Conservation (phyloP, 2,329 filamentous ascomycete genomes). For the Thielaviopsis euricoi region DNA sequence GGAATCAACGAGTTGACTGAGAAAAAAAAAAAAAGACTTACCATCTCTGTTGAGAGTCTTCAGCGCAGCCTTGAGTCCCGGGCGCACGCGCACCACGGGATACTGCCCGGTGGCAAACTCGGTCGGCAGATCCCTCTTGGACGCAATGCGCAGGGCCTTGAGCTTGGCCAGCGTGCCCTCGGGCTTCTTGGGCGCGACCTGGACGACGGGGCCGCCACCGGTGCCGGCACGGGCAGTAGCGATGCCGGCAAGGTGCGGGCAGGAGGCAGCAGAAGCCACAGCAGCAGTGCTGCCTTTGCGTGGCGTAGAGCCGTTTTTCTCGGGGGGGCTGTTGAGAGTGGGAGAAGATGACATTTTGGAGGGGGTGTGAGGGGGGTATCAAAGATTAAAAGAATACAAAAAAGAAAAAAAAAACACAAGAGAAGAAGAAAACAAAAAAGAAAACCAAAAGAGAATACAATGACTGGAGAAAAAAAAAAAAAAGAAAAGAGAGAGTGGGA, state of each 20-base stretch:
- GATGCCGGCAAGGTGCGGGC: background rate
- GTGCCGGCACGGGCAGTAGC: background rate
- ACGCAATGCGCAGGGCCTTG: conserved; percentile 26
- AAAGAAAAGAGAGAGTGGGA: too few species aligned
- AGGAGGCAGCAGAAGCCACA: background rate
- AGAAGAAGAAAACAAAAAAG: background rate
- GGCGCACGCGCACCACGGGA: conserved; percentile 28
- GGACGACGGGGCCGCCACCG: background rate
- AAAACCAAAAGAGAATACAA: background rate
- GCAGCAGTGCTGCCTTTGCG: background rate
- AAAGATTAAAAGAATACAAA: too few species aligned
- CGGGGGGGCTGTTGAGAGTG: background rate
- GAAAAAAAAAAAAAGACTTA: conserved; percentile 15
- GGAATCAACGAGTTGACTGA: too few species aligned
- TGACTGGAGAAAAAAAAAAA: too few species aligned
- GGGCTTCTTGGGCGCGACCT: conserved; percentile 2
- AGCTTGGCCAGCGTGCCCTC: conserved; percentile 11
- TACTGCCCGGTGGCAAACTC: conserved; percentile 49
- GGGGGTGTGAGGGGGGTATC: too few species aligned
- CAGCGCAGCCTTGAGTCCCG: conserved; percentile 39
- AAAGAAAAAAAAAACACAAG: background rate
- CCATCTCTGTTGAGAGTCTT: conserved; percentile 34
- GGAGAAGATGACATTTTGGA: background rate
- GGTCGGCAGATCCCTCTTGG: conserved; percentile 44
- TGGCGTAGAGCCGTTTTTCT: background rate